Percentiles rank a stretch among this genome's conserved stretches.
phyloP scores from a whole-genome alignment of 768 basidiomycete species.

The Lentinula sp. region DNA sequence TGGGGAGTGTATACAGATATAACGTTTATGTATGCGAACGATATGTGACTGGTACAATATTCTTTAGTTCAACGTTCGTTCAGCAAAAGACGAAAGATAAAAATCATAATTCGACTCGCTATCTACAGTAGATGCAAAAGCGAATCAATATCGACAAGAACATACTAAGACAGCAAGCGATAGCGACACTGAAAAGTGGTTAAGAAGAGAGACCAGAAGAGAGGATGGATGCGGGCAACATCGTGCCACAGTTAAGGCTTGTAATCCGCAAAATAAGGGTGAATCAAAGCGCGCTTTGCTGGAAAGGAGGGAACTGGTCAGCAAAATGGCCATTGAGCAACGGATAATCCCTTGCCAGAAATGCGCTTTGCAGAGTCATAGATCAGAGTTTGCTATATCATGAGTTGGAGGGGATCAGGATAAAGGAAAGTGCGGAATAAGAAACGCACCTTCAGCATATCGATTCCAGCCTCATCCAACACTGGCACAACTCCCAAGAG shows the following conservation, averaged over 20 bases:
- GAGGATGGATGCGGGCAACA: too few relatives aligned
- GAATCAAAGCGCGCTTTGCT: conserved; percentile 53
- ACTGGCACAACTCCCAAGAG: conserved; percentile 58
- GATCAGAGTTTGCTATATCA: conserved; percentile 53
- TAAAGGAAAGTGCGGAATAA: not conserved
- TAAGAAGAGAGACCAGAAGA: not conserved
- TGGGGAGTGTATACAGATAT: not conserved
- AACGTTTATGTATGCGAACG: not conserved
- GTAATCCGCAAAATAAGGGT: conserved; percentile 45
- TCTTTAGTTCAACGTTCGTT: not conserved
- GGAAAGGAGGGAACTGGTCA: conserved; percentile 20
- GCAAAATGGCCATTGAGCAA: not conserved
- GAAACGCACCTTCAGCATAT: conserved; percentile 61
- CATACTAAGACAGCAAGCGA: not conserved
- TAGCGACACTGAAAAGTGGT: not conserved
- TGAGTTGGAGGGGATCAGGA: not conserved
- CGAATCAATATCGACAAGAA: not conserved
- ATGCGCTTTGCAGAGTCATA: conserved; percentile 92
- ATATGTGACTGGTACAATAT: not conserved
- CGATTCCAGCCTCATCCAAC: conserved; percentile 74
- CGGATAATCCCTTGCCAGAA: conserved; percentile 58
- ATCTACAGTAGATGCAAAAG: not conserved
- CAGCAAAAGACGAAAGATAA: not conserved
- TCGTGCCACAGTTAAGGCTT: conserved; percentile 14
- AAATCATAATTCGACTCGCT: not conserved